Evolutionary conservation across 2,329 filamentous ascomycete genomes (phyloP).

Genomic region (Dactylellina sp.): DNA sequence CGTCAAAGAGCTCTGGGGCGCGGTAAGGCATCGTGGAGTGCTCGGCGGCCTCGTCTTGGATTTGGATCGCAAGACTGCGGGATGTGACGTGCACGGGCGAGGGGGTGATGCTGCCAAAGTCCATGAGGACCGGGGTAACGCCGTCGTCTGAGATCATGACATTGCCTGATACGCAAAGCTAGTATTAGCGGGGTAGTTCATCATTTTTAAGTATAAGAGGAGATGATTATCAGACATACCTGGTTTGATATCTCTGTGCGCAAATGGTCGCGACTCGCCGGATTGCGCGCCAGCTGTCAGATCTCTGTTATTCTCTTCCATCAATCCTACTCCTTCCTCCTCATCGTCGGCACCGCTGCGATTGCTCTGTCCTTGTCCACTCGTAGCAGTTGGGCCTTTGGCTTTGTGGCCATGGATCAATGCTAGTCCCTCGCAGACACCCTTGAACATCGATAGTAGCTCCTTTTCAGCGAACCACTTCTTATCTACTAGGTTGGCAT

Average conservation of each 20-base stretch:
- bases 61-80: conserved; percentile 86
- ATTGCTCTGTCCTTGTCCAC: conserved; percentile 64
- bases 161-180: conserved; percentile 72
- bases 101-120: conserved; percentile 88
- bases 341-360: conserved; percentile 58
- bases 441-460: conserved; percentile 89
- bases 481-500: conserved; percentile 97
- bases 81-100: conserved; percentile 91
- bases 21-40: conserved; percentile 99
- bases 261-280: conserved; percentile 76
- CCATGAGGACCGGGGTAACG: conserved; percentile 91
- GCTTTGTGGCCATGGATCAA: conserved; percentile 91
- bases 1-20: conserved; percentile 96
- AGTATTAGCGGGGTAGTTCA: too few relatives aligned
- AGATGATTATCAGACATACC: conserved; percentile 62
- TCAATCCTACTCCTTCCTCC: conserved; percentile 51
- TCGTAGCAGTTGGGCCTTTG: conserved; percentile 65
- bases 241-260: conserved; percentile 96
- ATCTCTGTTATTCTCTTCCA: conserved; percentile 46
- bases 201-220: neutral
- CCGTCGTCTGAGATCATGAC: conserved; percentile 98
- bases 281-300: conserved; percentile 43
- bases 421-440: conserved; percentile 86
- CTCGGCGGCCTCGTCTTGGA: conserved; percentile 94
- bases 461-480: conserved; percentile 86